Base-by-base conservation (phyloP, 2,329 filamentous ascomycete genomes). In the Hypoxylon sp. region DNA sequence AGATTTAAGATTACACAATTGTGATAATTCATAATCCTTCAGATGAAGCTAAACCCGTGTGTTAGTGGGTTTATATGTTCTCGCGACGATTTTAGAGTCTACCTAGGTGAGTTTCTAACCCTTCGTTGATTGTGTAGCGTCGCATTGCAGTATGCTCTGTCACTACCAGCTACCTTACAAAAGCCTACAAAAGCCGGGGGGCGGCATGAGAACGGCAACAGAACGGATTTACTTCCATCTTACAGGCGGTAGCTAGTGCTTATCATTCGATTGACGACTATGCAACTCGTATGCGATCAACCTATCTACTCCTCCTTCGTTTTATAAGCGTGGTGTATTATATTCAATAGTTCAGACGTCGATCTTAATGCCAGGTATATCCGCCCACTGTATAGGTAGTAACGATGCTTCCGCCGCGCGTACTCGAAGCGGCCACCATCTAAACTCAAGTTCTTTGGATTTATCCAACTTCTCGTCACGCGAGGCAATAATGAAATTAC, bases 401-500 rank as follows among this genome's bases (percentile, higher is more conserved):
- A 41, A 19, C 38, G 38, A 41, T 41, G 38, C 38, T 17, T 43
- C n/a, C 5, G 14, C 38, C 38, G 17, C 9, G 38, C 17, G 17
- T 43, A 21, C 17, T 43, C 1, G n/a, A 19, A 10, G 38, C 7
- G 7, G 17, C 17, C 38, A 11, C 9, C 7, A 13, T 43, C 38
- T 43, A 21, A 43, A 9, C 19, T 9, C 9, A 43, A 43, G 17
- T 43, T 43, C n/a, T 19, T 11, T 9, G 23, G 23, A 23, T 38
- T 49, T 11, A 28, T 49, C 21, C 23, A 19, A 49, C 7, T 43
- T 43, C 17, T 11, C n/a, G 7, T 21, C 4, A 11, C 38, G 1
- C 17, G 9, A 41, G 4, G 53, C 28, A n/a, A 59, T 3, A 6
- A 59, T 64, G 61, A 64, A 14, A 30, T 14, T 64, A 19, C 23